Percentiles rank a stretch among this genome's conserved stretches.
Conservation (phyloP, 495 filamentous ascomycete genomes). For the Parachaetomium inaequale region DNA sequence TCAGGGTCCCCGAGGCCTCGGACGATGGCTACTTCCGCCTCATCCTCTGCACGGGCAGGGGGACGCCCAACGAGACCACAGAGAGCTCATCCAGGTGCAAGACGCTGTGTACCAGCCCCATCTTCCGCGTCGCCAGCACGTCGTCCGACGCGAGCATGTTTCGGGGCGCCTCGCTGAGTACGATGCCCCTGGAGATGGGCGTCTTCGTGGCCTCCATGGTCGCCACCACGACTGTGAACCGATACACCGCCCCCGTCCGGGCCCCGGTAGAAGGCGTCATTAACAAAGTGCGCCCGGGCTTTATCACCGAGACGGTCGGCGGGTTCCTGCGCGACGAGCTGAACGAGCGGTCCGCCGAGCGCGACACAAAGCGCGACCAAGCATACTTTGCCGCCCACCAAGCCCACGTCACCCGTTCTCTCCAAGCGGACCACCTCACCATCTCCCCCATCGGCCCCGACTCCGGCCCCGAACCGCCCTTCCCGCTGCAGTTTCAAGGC, state of each 20-base stretch:
- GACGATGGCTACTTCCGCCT: conserved; percentile 66
- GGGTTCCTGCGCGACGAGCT: conserved; percentile 38
- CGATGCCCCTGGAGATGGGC: conserved; percentile 61
- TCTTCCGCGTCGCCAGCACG: conserved; percentile 61
- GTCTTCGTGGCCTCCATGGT: conserved; percentile 55
- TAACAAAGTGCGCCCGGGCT: conserved; percentile 43
- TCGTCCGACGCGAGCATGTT: conserved; percentile 56
- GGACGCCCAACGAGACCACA: conserved; percentile 27
- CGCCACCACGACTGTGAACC: conserved; percentile 47
- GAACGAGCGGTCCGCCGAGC: conserved; percentile 9
- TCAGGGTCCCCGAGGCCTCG: conserved; percentile 59
- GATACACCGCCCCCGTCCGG: conserved; percentile 47
- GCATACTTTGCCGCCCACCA: conserved; percentile 31
- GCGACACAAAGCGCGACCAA: conserved; percentile 6
- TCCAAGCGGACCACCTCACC: conserved; percentile 17
- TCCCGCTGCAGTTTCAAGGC: conserved; percentile 54
- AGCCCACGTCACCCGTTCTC: conserved; percentile 29
- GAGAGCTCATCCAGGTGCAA: conserved; percentile 35
- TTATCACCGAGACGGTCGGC: conserved; percentile 41
- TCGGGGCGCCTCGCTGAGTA: conserved; percentile 60
- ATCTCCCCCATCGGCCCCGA: conserved; percentile 36
- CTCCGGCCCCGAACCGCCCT: conserved; percentile 53
- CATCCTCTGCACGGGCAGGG: conserved; percentile 52
- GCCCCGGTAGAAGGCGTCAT: conserved; percentile 39
- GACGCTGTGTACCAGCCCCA: conserved; percentile 58